Percentiles rank a stretch among this genome's conserved stretches.
These are phyloP conservation scores for Torrubiellomyces zombiae DNA, from an alignment of 2,329 filamentous ascomycete genomes.

Conservation along the genomic window DNA sequence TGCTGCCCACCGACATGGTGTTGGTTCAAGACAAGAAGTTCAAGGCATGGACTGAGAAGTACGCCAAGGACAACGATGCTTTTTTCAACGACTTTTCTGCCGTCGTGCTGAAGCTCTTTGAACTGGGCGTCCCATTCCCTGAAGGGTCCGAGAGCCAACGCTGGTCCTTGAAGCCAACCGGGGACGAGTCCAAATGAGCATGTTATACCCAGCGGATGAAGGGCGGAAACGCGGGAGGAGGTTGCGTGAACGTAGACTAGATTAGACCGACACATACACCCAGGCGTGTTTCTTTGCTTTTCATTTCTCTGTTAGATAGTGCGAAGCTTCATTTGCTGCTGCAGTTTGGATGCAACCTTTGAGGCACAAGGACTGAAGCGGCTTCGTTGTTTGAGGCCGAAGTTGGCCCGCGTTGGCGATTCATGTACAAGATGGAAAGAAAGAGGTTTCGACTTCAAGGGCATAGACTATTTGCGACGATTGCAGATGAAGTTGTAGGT, in stretches of 20 bases:
- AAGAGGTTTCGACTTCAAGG: too few species aligned
- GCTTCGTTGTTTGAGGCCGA: too few species aligned
- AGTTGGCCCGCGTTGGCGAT: too few species aligned
- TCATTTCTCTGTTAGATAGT: too few species aligned
- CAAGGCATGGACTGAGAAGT: constrained; percentile 63
- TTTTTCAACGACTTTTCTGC: constrained; percentile 91
- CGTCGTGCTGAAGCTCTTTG: constrained; percentile 68
- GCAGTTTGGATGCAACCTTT: too few species aligned
- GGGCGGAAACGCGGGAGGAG: neutral
- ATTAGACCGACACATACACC: constrained; percentile 3
- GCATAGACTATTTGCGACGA: too few species aligned
- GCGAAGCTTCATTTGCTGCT: too few species aligned
- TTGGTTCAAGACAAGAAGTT: constrained; percentile 81
- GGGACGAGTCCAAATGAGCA: constrained; percentile 14
- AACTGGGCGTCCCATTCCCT: constrained; percentile 83
- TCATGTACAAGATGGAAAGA: too few species aligned
- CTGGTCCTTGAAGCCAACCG: constrained; percentile 47
- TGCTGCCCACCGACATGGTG: constrained; percentile 85
- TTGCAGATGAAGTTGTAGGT: too few species aligned
- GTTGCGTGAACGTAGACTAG: neutral
- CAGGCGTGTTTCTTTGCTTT: too few species aligned
- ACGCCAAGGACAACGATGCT: constrained; percentile 74
- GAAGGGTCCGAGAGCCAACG: constrained; percentile 37
- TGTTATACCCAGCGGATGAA: constrained; percentile 1
- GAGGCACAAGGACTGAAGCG: too few species aligned